A percentile compares a stretch with the other conserved stretches of the same genome.
Conservation (phyloP, 2,329 filamentous ascomycete genomes). For the Pyricularia grisea region DNA sequence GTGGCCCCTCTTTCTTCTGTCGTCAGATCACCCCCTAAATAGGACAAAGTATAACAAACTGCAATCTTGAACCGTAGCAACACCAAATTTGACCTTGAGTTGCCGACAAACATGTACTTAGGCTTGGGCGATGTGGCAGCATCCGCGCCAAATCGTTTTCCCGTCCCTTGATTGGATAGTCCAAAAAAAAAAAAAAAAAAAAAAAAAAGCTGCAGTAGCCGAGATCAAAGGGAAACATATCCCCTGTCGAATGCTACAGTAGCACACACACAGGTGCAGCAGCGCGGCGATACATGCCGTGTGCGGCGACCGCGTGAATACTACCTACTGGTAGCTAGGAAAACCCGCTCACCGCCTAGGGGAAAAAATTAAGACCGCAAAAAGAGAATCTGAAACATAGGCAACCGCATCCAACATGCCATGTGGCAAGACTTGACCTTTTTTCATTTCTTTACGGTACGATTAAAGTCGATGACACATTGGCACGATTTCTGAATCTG, state of each 20-base stretch:
- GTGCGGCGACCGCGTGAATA: not conserved
- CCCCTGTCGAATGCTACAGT: not conserved
- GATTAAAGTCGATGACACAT: not conserved
- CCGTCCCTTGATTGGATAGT: not conserved
- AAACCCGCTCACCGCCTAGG: not conserved
- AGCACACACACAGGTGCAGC: not conserved
- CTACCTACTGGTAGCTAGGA: no score
- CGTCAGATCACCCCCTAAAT: not conserved
- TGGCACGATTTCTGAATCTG: not conserved
- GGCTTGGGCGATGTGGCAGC: not conserved
- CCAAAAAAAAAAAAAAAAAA: no score
- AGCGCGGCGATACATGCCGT: no score
- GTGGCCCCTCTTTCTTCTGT: not conserved
- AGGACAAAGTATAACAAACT: not conserved
- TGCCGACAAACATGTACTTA: not conserved
- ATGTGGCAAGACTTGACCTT: not conserved
- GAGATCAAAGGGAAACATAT: not conserved
- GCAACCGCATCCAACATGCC: not conserved
- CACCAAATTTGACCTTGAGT: not conserved
- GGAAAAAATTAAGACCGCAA: not conserved
- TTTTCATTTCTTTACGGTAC: not conserved
- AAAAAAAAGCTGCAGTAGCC: not conserved
- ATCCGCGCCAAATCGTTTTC: no score
- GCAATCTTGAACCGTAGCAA: not conserved
- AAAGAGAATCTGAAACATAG: not conserved